Evolutionary conservation across 495 filamentous ascomycete genomes (phyloP).

Genomic region (Xylaria nigripes): DNA sequence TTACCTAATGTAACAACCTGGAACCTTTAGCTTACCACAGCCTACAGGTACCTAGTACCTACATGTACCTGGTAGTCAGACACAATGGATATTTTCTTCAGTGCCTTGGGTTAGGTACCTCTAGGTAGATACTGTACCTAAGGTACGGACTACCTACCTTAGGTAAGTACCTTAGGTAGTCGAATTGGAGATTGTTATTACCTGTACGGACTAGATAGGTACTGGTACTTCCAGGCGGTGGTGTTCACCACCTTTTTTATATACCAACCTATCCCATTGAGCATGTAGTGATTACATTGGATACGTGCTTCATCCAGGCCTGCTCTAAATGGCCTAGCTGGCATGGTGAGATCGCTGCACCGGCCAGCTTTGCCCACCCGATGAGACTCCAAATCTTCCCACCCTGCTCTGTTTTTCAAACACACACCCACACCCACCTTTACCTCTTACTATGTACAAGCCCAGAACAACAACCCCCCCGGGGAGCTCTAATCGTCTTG

Average conservation of each 20-base stretch:
- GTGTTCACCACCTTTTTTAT: background rate
- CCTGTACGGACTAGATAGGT: too few species aligned
- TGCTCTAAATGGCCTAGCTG: conserved; percentile 8
- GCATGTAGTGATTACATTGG: background rate
- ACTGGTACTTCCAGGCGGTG: background rate
- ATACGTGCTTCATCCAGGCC: conserved; percentile 7
- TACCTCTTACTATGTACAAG: background rate
- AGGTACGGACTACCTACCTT: too few species aligned
- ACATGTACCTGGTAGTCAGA: too few species aligned
- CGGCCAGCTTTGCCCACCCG: background rate
- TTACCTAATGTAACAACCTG: too few species aligned
- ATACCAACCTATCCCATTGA: background rate
- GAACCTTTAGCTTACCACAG: too few species aligned
- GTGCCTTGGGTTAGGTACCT: too few species aligned
- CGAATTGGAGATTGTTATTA: background rate
- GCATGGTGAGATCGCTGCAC: conserved; percentile 10
- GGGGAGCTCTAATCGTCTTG: conserved; percentile 22
- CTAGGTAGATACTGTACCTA: too few species aligned
- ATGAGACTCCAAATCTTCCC: conserved; percentile 5
- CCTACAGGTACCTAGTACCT: too few species aligned
- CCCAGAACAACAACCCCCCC: conserved; percentile 9
- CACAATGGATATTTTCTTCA: too few species aligned
- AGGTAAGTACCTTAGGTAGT: too few species aligned
- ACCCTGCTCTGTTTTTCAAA: conserved; percentile 10
- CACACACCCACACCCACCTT: conserved; percentile 21